A percentile compares a stretch with the other conserved stretches of the same genome.
Evolutionary conservation across 345 rosid genomes (phyloP).

Genomic region (Draba incana): DNA sequence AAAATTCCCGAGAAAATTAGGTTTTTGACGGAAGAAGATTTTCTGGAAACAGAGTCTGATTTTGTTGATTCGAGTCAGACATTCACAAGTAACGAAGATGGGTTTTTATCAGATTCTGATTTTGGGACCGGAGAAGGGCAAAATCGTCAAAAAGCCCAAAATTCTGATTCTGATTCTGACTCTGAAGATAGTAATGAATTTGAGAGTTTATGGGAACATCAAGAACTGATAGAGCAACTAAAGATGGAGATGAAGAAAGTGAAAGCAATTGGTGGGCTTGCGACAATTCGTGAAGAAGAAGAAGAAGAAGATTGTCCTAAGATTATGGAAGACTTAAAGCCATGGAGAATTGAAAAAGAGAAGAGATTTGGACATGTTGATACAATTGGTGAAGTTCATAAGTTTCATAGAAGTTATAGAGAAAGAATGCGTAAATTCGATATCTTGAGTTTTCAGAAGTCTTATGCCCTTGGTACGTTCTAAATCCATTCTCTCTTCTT

Average conservation of each 20-base stretch:
- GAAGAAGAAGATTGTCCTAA: slow-evolving; percentile 73
- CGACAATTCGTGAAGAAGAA: slow-evolving; percentile 74
- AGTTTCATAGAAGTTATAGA: slow-evolving; percentile 81
- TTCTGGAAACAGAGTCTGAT: slow-evolving; percentile 48
- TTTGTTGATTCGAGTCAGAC: no score
- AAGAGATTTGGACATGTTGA: slow-evolving; percentile 60
- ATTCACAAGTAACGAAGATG: slow-evolving; percentile 32
- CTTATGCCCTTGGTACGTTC: slow-evolving; percentile 82
- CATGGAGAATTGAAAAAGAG: slow-evolving; percentile 86
- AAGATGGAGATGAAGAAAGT: slow-evolving; percentile 88
- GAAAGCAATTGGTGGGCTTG: slow-evolving; percentile 81
- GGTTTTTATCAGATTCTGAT: slow-evolving; percentile 63
- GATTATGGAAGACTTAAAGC: slow-evolving; percentile 81
- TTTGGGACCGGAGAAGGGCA: slow-evolving; percentile 42
- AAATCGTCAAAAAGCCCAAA: slow-evolving; percentile 29
- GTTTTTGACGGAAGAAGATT: slow-evolving; percentile 54
- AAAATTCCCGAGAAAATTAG: slow-evolving; percentile 31
- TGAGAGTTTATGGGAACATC: slow-evolving; percentile 91
- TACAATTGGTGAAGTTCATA: slow-evolving; percentile 78
- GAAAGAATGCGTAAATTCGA: slow-evolving; percentile 91
- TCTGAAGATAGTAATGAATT: slow-evolving; percentile 42
- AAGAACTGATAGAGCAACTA: slow-evolving; percentile 88
- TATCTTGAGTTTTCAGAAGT: slow-evolving; percentile 89
- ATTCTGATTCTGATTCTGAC: slow-evolving; percentile 30
- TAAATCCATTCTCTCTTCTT: not conserved